Base-by-base conservation (phyloP, 805 yeast species). In the Nakazawaea holstii region DNA sequence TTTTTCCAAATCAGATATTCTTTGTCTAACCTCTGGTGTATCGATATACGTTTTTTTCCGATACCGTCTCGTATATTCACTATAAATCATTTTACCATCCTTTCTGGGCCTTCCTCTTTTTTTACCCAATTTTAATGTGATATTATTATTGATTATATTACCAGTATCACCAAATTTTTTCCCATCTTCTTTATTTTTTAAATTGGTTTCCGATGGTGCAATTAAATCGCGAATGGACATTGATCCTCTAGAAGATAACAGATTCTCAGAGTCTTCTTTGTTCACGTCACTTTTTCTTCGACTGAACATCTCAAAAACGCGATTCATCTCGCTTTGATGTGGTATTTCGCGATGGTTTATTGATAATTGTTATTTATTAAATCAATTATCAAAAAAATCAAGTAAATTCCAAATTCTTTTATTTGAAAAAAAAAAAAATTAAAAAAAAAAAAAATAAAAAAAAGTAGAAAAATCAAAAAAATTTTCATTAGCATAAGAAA, bases 11-110 rank as follows among this genome's bases (percentile, higher is more conserved):
- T 14, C 44, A 5, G 17, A 41, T 4, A 49, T 14, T 17, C 29
- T 20, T 11, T 39, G 29, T 17, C 46, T 35, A n/a, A 45, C 11
- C 10, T 43, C 40, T 27, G 62, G 57, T 7, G 73, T 70, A 30
- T 40, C 31, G 55, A 58, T 35, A 35, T 35, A 40, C 3, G 26
- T 35, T 15, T 39, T 45, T 14, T 45, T 35, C 10, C 39, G 26
- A 9, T 33, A 39, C 33, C 39, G 38, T 35, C 30, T 24, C 31
- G 35, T 24, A 10, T 27, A 17, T n/a, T 45, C 27, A 17, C 43
- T 28, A 38, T 24, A 11, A 27, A 24, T 8, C 7, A 4, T 3
- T 20, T 9, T 9, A 17, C 26, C 42, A 30, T 15, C 15, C 6
- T 15, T 24, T 14, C 27, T 45, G 6, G 44, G 48, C 15, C 44